Evolutionary conservation across 1,139 yeast species (phyloP), one percentile per base, ranked within the genome.

Genomic region (Suhomyces kunorum): DNA sequence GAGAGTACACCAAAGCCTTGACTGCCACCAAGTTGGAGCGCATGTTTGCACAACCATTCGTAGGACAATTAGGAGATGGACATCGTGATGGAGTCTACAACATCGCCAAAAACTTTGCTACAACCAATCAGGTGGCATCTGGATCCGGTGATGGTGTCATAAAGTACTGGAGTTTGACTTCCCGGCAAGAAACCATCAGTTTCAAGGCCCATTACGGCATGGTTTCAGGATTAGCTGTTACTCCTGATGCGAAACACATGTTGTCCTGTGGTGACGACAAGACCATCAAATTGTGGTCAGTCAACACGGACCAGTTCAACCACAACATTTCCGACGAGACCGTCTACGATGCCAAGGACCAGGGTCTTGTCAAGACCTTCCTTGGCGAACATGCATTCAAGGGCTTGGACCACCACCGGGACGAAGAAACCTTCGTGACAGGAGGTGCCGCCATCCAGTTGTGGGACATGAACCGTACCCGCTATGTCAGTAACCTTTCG

Each of bases 1-100:
- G 98, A 59, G 98, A 94, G 63, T 94, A 94, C 58, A 87, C 97
- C 13, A 79, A 90, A 51, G 98, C 98, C 1, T 66, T 94, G 40
- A 90, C 89, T 44, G 98, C 98, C 18, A 90, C 98, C 13, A 94
- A 94, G 61, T 65, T 94, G 66, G 98, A 90, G 58, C 74, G 97
- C 51, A 85, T 92, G 87, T 92, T 94, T 76, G 98, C 99, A 0
- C 90, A 90, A 58, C 99, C 99, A 5, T 92, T 94, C 63, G 75
- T 94, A 14, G 97, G 96, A 1, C 98, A 94, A 59, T 68, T 94
- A 26, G 98, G 99, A 2, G 78, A 81, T 50, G 98, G 98, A 9
- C 98, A 94, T 57, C 71, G 94, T 43, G 98, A 94, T 59, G 98
- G 98, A 38, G 88, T 94, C n/a, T 92, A 92, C 62, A 72, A 83